These are phyloP conservation scores for Pseudocercospora musae DNA, from an alignment of 2,329 filamentous ascomycete species.

Conservation along the genomic window DNA sequence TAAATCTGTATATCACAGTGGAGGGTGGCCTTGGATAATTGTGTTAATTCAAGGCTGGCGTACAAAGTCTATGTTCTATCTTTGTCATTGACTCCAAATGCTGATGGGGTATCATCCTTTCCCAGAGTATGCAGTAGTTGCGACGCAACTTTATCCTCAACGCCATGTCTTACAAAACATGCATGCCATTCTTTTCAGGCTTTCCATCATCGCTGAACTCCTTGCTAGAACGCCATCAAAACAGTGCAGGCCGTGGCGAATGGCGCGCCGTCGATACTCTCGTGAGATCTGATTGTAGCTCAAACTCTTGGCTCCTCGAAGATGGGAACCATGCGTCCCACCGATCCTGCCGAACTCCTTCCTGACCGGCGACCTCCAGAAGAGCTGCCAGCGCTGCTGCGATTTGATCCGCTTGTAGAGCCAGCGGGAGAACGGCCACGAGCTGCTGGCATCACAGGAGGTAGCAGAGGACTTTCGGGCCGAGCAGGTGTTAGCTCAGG, in stretches of 20 bases:
- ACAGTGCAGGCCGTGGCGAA: neutral
- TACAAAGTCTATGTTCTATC: neutral
- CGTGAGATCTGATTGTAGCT: neutral
- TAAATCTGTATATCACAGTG: neutral
- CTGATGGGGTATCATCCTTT: neutral
- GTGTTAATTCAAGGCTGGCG: neutral
- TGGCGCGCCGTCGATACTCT: neutral
- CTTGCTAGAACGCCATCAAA: constrained; percentile 19
- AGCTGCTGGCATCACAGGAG: constrained; percentile 11
- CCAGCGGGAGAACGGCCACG: constrained; percentile 8
- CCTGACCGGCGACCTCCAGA: constrained; percentile 8
- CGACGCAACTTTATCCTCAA: neutral
- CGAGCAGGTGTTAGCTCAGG: constrained; percentile 1
- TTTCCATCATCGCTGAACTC: constrained; percentile 3
- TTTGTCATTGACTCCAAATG: neutral
- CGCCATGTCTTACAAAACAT: neutral
- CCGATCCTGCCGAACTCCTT: constrained; percentile 12
- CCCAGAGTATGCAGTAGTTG: neutral
- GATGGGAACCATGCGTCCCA: constrained; percentile 12
- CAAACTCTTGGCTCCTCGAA: constrained; percentile 8
- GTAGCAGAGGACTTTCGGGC: constrained; percentile 17
- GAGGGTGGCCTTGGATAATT: neutral
- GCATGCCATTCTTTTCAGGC: neutral
- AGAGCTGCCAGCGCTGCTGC: neutral
- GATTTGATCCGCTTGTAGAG: constrained; percentile 1